Conservation (phyloP, 2,329 filamentous ascomycete species). For the Akanthomyces dipterigenus region DNA sequence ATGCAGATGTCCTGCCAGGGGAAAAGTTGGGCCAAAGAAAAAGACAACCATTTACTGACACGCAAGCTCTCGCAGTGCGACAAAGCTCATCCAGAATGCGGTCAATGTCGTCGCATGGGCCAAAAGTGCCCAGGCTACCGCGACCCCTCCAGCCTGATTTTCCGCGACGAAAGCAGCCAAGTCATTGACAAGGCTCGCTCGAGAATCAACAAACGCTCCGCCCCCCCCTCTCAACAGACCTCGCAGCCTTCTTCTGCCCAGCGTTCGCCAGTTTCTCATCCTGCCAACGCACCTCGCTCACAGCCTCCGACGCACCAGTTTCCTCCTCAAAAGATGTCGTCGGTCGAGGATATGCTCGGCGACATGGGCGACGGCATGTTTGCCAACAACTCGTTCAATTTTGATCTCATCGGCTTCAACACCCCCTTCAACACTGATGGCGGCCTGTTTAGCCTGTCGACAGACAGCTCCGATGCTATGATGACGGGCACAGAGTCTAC, state of each 20-base stretch:
- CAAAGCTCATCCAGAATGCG: slow-evolving; percentile 13
- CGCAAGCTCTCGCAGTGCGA: slow-evolving; percentile 4
- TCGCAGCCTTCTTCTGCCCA: slow-evolving; percentile 1
- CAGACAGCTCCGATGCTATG: slow-evolving; percentile 7
- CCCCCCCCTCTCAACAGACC: not conserved
- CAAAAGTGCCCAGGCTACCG: slow-evolving; percentile 13
- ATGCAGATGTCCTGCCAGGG: not conserved
- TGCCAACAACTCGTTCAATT: slow-evolving; percentile 6
- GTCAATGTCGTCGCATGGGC: slow-evolving; percentile 12
- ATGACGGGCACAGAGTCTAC: slow-evolving; percentile 7
- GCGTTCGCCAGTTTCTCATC: slow-evolving; percentile 2
- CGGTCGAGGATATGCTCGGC: slow-evolving; percentile 11
- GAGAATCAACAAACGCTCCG: slow-evolving; percentile 6
- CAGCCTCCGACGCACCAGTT: not conserved
- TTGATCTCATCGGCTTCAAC: slow-evolving; percentile 10
- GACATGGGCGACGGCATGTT: slow-evolving; percentile 11
- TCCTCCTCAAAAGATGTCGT: not conserved
- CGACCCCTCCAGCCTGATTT: slow-evolving; percentile 12
- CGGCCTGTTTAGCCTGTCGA: slow-evolving; percentile 4
- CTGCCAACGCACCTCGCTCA: not conserved
- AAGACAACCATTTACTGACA: not conserved
- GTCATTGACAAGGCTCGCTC: slow-evolving; percentile 13
- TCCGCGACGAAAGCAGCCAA: slow-evolving; percentile 13
- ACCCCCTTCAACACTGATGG: slow-evolving; percentile 10
- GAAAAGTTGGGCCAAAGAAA: not conserved